A percentile compares a stretch with the other conserved stretches of the same genome.
phyloP scores from a whole-genome alignment of 257 asterid genomes.

The Asclepias syriaca region DNA sequence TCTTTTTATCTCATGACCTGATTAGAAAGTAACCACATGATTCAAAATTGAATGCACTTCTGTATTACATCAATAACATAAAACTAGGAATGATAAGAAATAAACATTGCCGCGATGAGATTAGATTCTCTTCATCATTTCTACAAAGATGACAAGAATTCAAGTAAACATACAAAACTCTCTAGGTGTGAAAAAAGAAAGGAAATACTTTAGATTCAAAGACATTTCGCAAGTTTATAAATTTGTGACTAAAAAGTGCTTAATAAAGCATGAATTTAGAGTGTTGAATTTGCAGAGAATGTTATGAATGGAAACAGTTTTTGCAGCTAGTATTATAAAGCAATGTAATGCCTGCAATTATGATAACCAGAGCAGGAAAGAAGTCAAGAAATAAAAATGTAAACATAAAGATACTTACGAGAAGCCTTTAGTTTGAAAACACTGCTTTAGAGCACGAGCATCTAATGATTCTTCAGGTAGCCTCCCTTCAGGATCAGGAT shows the following conservation, averaged over 20 bases:
- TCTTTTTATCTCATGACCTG: neutral
- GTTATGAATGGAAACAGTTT: neutral
- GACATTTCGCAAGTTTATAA: neutral
- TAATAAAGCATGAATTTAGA: neutral
- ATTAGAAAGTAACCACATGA: neutral
- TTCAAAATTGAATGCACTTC: neutral
- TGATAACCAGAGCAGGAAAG: neutral
- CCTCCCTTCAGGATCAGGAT: conserved; percentile 83
- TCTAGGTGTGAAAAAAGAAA: neutral
- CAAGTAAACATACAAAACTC: neutral
- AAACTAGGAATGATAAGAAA: neutral
- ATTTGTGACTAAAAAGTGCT: neutral
- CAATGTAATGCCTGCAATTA: too few species aligned
- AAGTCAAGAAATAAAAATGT: neutral
- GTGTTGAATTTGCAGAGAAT: neutral
- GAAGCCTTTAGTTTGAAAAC: conserved; percentile 75
- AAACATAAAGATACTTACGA: conserved; percentile 47
- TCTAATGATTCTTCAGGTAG: conserved; percentile 83
- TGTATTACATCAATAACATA: neutral
- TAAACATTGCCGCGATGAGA: neutral
- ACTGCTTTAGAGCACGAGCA: conserved; percentile 57
- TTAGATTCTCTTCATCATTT: neutral
- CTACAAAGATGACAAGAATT: neutral
- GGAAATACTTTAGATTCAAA: neutral
- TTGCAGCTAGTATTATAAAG: neutral